Percentiles rank a stretch among this genome's conserved stretches.
Conservation (phyloP, 768 basidiomycete species). For the Lactifluus rugatus region DNA sequence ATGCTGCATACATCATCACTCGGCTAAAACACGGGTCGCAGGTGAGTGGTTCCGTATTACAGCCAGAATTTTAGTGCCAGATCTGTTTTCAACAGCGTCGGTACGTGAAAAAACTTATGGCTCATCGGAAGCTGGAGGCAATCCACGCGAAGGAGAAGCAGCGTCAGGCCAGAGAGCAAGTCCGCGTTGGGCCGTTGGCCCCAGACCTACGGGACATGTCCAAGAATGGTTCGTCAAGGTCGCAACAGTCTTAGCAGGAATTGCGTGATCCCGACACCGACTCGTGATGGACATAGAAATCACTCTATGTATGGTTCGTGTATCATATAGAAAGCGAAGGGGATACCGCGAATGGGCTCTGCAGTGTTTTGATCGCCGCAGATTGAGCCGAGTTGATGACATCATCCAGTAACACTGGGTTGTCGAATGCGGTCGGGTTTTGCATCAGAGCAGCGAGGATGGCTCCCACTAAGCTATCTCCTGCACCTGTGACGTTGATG, state of each 20-base stretch:
- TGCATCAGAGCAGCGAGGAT: constrained; percentile 55
- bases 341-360: constrained; percentile 55
- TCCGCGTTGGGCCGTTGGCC: constrained; percentile 49
- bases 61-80: background rate
- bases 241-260: background rate
- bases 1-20: constrained; percentile 70
- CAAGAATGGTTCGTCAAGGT: background rate
- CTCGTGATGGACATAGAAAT: background rate
- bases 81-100: constrained; percentile 34
- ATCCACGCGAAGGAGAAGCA: constrained; percentile 37
- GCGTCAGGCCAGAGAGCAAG: constrained; percentile 43
- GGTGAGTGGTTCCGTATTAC: constrained; percentile 30
- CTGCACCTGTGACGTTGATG: constrained; percentile 83
- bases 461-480: constrained; percentile 83
- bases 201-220: constrained; percentile 13
- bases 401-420: constrained; percentile 34
- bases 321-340: constrained; percentile 37
- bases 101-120: constrained; percentile 44
- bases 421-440: constrained; percentile 35
- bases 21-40: constrained; percentile 69
- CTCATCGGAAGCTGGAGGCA: constrained; percentile 28
- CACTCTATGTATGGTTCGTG: constrained; percentile 7
- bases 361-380: constrained; percentile 53
- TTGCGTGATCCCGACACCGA: background rate
- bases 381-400: constrained; percentile 50